A percentile compares a stretch with the other conserved stretches of the same genome.
Conservation (phyloP, 139 green algal genomes). For the Tetraselmis striata region DNA sequence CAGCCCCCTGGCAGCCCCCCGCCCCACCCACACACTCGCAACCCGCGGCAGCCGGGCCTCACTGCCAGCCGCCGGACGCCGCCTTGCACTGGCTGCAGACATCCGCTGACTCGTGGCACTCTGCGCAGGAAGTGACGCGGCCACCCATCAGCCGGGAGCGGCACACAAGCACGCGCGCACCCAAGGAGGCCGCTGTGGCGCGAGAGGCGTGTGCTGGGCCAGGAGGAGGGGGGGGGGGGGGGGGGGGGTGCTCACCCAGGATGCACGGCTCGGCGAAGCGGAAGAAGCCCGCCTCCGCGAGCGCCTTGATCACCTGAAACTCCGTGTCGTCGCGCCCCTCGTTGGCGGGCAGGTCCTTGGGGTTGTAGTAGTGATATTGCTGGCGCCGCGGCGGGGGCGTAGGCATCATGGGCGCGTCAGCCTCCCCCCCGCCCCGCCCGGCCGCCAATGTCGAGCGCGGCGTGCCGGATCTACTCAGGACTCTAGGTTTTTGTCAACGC, state of each 20-base stretch:
- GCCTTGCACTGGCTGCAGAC: constrained; percentile 7
- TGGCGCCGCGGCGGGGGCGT: no score
- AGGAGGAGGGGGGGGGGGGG: neutral
- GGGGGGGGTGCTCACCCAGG: neutral
- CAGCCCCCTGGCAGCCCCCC: no score
- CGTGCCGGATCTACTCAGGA: no score
- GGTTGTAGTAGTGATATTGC: constrained; percentile 16
- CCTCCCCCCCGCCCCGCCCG: no score
- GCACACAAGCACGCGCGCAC: no score
- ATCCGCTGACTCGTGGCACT: constrained; percentile 8
- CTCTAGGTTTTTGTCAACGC: no score
- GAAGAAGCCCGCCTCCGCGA: neutral
- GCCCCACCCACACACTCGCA: no score
- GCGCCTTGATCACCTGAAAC: constrained; percentile 6
- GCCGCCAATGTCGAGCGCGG: no score
- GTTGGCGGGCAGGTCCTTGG: constrained; percentile 11
- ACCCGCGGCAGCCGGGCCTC: no score
- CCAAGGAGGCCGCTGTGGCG: no score
- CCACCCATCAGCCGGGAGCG: no score
- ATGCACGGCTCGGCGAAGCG: constrained; percentile 7
- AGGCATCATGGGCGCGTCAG: no score
- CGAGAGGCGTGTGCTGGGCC: neutral
- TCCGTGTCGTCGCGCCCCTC: constrained; percentile 9
- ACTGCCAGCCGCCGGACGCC: neutral
- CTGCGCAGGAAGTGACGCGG: neutral